Conservation (phyloP, 495 filamentous ascomycete species). For the Thermothielavioides terrestris region DNA sequence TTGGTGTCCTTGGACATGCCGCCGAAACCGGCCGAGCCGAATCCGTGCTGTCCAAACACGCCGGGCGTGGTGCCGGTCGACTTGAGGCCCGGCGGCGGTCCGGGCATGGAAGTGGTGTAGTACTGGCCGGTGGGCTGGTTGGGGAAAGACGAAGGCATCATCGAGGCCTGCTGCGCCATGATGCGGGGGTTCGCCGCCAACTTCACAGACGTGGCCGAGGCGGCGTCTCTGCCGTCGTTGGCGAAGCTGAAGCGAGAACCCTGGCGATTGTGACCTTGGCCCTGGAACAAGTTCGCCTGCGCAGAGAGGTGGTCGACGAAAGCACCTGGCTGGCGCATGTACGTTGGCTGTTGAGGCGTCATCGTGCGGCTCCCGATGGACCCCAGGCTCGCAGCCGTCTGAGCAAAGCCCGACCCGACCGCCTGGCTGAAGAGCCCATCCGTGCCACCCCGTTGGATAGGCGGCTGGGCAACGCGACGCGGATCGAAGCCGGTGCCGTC, state of each 20-base stretch:
- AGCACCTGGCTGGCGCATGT: constrained; percentile 48
- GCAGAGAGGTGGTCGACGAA: constrained; percentile 46
- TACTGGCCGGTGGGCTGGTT: constrained; percentile 54
- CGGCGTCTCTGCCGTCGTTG: constrained; percentile 52
- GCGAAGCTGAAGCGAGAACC: constrained; percentile 84
- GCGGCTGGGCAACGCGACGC: constrained; percentile 56
- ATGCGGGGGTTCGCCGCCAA: constrained; percentile 73
- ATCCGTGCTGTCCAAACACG: constrained; percentile 65
- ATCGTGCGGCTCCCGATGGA: constrained; percentile 56
- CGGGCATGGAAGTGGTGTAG: constrained; percentile 64
- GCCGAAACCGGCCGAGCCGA: constrained; percentile 52
- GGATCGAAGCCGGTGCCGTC: constrained; percentile 45
- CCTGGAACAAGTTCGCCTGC: constrained; percentile 55
- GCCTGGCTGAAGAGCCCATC: constrained; percentile 46
- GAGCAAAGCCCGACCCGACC: constrained; percentile 44
- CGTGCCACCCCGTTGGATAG: constrained; percentile 57
- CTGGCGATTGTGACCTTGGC: constrained; percentile 73
- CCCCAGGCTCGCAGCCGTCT: constrained; percentile 37
- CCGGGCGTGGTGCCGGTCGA: constrained; percentile 86
- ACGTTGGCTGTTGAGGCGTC: constrained; percentile 77
- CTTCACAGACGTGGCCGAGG: constrained; percentile 63
- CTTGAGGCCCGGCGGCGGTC: constrained; percentile 91
- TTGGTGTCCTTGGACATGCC: constrained; percentile 56
- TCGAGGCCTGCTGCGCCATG: constrained; percentile 79
- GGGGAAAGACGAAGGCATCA: constrained; percentile 69